These are phyloP conservation scores for Aphanomyces euteiches DNA, from an alignment of 352 stramenopile genomes.

Conservation along the genomic window DNA sequence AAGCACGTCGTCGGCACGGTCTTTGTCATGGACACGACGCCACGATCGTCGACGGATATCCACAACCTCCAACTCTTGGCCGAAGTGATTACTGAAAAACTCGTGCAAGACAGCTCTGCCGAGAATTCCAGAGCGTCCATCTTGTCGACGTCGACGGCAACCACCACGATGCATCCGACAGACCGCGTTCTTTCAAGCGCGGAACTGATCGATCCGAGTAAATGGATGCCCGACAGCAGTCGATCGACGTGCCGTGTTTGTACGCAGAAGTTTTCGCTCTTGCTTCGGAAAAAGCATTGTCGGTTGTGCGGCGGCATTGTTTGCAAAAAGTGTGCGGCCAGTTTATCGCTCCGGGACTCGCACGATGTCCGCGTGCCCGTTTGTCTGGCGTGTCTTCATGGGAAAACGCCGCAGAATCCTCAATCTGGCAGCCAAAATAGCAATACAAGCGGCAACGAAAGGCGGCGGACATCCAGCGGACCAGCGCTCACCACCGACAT, in stretches of 20 bases:
- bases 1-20: conserved; percentile 70
- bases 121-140: too few relatives aligned
- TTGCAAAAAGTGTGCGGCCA: conserved; percentile 46
- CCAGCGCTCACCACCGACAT: background rate
- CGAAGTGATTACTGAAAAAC: background rate
- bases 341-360: too few relatives aligned
- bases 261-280: conserved; percentile 48
- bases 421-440: too few relatives aligned
- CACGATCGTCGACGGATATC: conserved; percentile 36
- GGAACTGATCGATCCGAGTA: conserved; percentile 8
- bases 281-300: conserved; percentile 57
- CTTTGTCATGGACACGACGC: conserved; percentile 82
- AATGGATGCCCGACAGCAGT: conserved; percentile 82
- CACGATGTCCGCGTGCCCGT: background rate
- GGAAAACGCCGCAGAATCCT: too few relatives aligned
- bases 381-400: too few relatives aligned
- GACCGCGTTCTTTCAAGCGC: background rate
- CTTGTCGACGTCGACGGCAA: background rate
- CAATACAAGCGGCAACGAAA: too few relatives aligned
- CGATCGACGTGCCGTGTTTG: conserved; percentile 82
- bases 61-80: background rate
- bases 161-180: background rate
- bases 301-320: conserved; percentile 71
- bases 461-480: background rate
- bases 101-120: background rate